Evolutionary conservation across 768 basidiomycete species (phyloP), one percentile per base, ranked within the genome.

Genomic region (Lentinus tigrinus): DNA sequence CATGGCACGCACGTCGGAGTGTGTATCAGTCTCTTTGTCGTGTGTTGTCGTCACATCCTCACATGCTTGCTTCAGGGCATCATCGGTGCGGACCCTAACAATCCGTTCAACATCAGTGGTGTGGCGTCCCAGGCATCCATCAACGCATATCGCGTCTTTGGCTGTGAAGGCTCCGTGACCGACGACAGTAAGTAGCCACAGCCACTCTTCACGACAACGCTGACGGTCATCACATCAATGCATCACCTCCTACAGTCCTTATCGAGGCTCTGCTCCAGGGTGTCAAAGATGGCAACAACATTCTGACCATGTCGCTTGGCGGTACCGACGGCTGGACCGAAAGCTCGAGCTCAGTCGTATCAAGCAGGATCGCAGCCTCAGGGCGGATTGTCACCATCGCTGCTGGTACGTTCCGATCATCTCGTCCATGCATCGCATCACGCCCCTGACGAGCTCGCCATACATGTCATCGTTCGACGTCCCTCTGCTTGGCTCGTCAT

Each of bases 291-390:
- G 81, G 80, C 0, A 74, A 80, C 60, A 83, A 89, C 66, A 79
- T 91, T 56, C 72, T 90, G 59, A 84, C 83, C 4, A 70, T 90
- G 63, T 87, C 85, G n/a, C 70, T 90, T 5, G 87, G 87, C 36
- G 81, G 83, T 14, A 62, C 78, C 3, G 77, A 80, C 58, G 87
- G 86, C 3, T 91, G 87, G 87, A 84, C 85, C 1, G 81, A 83
- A 64, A 75, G 77, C 23, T 71, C 80, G 9, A 70, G 73, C 46
- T 65, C 82, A 10, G 85, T 87, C 2, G 75, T 88, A 3, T 81
- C 85, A 0, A 82, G 81, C 63, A 72, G 85, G 44, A 79, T 90
- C 39, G 79, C 83, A 2, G 75, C 70, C 3, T 71, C 72, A 24
- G 88, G 88, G 6, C 83, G 77, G 63, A 76, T 87, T 47, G 81